A percentile compares a stretch with the other conserved stretches of the same genome.
Evolutionary conservation across 805 yeast genomes (phyloP).

Genomic region (Candida jianshihensis): DNA sequence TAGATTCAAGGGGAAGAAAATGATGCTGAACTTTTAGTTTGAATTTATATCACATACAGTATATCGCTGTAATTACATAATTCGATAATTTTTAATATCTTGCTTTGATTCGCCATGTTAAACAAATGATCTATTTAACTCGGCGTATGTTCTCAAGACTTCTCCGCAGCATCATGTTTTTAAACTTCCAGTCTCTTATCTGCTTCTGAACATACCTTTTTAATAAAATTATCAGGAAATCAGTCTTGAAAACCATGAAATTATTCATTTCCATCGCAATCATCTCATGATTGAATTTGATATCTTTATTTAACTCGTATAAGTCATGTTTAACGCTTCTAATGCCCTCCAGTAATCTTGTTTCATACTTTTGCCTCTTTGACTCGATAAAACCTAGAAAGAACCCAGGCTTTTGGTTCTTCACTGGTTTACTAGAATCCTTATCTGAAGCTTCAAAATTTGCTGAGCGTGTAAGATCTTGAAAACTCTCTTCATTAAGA

Average conservation of each 20-base stretch:
- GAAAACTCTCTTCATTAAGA: conserved; percentile 19
- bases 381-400: conserved; percentile 40
- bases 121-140: not conserved
- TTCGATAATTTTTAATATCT: no score
- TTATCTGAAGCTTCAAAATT: no score
- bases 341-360: conserved; percentile 32
- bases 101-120: not conserved
- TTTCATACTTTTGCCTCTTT: conserved; percentile 41
- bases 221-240: conserved; percentile 32
- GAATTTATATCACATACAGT: no score
- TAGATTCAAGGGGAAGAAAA: no score
- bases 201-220: conserved; percentile 26
- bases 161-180: conserved; percentile 14
- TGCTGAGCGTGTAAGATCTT: conserved; percentile 16
- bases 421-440: conserved; percentile 2
- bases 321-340: conserved; percentile 36
- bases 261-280: conserved; percentile 59
- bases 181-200: conserved; percentile 22
- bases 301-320: conserved; percentile 35
- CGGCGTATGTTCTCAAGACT: conserved; percentile 16
- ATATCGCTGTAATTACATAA: no score
- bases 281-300: conserved; percentile 50
- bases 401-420: conserved; percentile 22
- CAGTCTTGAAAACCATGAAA: conserved; percentile 44
- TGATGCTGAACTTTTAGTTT: no score